Base-by-base conservation (phyloP, 441 rosid species). In the Daphne laureola region DNA sequence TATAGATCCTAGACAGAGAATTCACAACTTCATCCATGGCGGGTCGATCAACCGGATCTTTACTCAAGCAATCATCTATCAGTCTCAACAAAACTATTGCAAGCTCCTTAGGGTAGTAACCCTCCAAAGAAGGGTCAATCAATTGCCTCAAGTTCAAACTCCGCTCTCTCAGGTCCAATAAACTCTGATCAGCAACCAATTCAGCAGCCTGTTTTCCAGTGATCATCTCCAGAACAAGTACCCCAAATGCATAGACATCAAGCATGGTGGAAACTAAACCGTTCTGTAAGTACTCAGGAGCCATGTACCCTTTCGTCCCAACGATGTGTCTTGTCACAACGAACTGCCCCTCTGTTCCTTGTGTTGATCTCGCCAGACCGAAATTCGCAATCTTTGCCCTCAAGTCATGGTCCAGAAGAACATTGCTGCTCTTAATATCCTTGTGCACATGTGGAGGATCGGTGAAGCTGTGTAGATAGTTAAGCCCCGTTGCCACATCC, bases 181-280 rank as follows among this genome's bases (percentile, higher is more conserved):
- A 51, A 52, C 56, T 62, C 62, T 76, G 73, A 46, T 71, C 73
- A 21, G 59, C 54, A 61, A 64, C 69, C 14, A 78, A 14, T 5
- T 71, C 72, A 43, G 55, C 58, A 54, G 62, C 82, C 31, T 82
- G 80, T 70, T 79, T 77, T 52, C 95, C 89, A 0, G 81, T 76
- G 47, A 84, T 36, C 13, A 78, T 73, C 76, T 87, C 96, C 68
- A 76, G 57, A 63, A 79, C 55, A 25, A 86, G 68, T 61, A 82
- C 67, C n/a, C 97, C 95, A 54, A 80, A 90, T n/a, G 90, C 84
- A 54, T 77, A 90, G 15, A 86, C 81, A 58, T 86, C 93, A 17
- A 86, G 75, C 73, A 79, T 89, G 53, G 87, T 71, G 14, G 87
- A 81, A 26, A 89, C 76, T 9, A 89, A 46, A 52, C 95, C 92